Evolutionary conservation across 306 rosid species (phyloP).

Genomic region (Chamaecrista fasciculata): DNA sequence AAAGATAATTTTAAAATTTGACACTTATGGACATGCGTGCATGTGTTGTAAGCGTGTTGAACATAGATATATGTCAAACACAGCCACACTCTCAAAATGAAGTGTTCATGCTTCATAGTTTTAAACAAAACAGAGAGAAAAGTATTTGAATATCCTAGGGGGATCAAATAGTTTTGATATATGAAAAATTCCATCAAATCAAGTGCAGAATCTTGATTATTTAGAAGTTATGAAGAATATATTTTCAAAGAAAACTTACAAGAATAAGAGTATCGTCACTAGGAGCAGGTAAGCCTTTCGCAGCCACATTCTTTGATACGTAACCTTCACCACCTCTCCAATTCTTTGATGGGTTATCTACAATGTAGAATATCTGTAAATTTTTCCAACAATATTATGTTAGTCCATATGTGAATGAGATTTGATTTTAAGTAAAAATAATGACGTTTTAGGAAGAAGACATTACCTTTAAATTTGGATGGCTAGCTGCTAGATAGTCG

Average conservation of each 20-base stretch:
- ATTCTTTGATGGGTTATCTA: conserved; percentile 73
- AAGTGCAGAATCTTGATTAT: neutral
- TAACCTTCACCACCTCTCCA: conserved; percentile 94
- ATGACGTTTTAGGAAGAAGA: neutral
- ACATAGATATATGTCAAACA: too few relatives aligned
- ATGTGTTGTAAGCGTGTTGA: too few relatives aligned
- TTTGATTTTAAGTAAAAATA: conserved; percentile 12
- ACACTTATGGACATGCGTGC: too few relatives aligned
- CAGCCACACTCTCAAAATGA: too few relatives aligned
- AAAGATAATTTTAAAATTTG: too few relatives aligned
- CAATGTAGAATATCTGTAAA: conserved; percentile 74
- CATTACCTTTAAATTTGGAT: conserved; percentile 86
- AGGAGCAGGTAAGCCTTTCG: conserved; percentile 89
- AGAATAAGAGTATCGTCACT: conserved; percentile 72
- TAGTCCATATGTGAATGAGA: neutral
- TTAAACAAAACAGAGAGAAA: neutral
- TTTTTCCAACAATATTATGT: conserved; percentile 12
- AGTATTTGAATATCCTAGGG: neutral
- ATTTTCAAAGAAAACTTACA: conserved; percentile 57
- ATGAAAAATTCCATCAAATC: neutral
- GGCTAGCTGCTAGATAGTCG: conserved; percentile 72
- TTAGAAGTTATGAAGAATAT: neutral
- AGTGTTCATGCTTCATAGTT: too few relatives aligned
- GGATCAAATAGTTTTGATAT: conserved; percentile 21
- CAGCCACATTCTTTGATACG: conserved; percentile 76